A percentile compares a stretch with the other conserved stretches of the same genome.
These are phyloP conservation scores for Pseudogymnoascus pannorum DNA, from an alignment of 2,329 filamentous ascomycete species.

Conservation along the genomic window DNA sequence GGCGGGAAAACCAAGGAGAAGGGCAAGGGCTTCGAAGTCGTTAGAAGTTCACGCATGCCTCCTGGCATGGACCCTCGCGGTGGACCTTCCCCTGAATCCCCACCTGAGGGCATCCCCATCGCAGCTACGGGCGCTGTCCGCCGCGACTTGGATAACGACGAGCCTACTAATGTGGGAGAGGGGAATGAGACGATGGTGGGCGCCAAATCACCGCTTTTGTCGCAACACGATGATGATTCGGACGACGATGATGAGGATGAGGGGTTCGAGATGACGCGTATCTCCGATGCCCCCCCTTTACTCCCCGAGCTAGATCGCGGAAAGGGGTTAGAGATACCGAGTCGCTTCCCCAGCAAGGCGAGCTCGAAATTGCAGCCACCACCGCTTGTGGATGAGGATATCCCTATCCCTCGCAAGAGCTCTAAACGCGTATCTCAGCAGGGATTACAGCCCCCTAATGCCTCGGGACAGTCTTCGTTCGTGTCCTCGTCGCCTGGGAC, in stretches of 20 bases:
- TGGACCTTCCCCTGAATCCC: conserved; percentile 58
- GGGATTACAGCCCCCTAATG: not conserved
- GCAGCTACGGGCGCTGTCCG: conserved; percentile 43
- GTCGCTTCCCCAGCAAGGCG: conserved; percentile 52
- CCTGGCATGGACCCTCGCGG: conserved; percentile 54
- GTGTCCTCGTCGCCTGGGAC: not conserved
- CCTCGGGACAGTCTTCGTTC: not conserved
- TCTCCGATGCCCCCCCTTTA: conserved; percentile 45
- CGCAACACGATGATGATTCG: not conserved
- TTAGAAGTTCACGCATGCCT: conserved; percentile 80
- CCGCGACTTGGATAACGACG: conserved; percentile 9
- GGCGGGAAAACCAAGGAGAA: conserved; percentile 88
- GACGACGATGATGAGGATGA: conserved; percentile 34
- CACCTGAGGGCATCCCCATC: conserved; percentile 58
- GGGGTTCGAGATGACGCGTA: conserved; percentile 33
- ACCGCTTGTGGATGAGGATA: conserved; percentile 75
- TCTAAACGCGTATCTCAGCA: conserved; percentile 47
- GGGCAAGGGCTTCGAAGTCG: conserved; percentile 93
- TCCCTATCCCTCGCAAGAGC: conserved; percentile 79
- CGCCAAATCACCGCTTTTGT: not conserved
- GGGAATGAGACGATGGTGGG: conserved; percentile 11
- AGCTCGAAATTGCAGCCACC: conserved; percentile 33
- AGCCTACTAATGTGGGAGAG: conserved; percentile 33
- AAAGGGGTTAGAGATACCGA: conserved; percentile 42
- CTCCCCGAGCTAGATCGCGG: conserved; percentile 50